phyloP scores from a whole-genome alignment of 148 eudicot species.

The Rhododendron vialii region DNA sequence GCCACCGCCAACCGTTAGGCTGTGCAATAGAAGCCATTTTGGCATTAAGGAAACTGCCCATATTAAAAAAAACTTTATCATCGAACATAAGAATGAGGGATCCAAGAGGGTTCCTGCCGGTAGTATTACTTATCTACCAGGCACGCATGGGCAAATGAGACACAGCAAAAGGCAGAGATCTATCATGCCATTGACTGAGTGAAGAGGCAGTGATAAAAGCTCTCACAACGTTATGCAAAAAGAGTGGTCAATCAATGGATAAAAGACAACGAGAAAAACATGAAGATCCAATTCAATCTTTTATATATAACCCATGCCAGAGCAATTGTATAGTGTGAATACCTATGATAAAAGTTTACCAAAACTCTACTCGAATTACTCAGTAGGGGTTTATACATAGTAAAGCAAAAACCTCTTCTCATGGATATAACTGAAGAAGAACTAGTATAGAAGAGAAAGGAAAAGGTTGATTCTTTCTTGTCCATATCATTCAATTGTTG shows the following conservation, averaged over 20 bases:
- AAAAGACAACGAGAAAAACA: not conserved
- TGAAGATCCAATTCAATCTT: not conserved
- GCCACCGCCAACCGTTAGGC: not conserved
- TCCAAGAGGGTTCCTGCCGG: not conserved
- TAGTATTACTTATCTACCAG: not conserved
- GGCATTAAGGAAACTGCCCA: not conserved
- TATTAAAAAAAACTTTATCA: not conserved
- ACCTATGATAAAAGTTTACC: not conserved
- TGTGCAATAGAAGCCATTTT: not conserved
- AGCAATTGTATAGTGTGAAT: not conserved
- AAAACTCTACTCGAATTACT: not conserved
- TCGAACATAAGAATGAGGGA: not conserved
- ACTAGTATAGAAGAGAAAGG: not conserved
- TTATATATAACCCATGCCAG: not conserved
- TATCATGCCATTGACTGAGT: not conserved
- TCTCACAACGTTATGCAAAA: not conserved
- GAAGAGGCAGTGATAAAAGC: not conserved
- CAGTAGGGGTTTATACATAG: not conserved
- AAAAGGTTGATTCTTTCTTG: not conserved
- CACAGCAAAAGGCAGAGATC: not conserved
- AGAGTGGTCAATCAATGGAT: not conserved
- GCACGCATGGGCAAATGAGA: not conserved
- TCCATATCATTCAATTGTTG: slow-evolving; percentile 40
- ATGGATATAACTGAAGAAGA: not conserved
- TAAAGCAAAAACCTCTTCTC: not conserved